Evolutionary conservation across 768 basidiomycete species (phyloP).

Genomic region (Boletus rufocinnamomeus): DNA sequence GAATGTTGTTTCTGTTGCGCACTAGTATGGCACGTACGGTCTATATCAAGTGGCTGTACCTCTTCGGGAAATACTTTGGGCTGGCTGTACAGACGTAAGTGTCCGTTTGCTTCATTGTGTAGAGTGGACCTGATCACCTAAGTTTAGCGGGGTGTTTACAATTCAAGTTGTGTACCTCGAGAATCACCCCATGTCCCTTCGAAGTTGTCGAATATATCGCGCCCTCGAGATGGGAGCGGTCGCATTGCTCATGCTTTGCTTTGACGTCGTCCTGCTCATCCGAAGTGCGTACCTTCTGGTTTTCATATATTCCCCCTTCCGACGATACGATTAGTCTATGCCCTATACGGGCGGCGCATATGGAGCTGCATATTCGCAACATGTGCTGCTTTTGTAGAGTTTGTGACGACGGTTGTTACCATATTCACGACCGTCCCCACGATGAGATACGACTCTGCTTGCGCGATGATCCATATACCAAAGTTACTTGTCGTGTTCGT

Average conservation of each 20-base stretch:
- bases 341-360: conserved; percentile 12
- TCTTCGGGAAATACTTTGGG: conserved; percentile 26
- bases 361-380: conserved; percentile 2
- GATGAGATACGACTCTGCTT: conserved; percentile 17
- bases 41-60: conserved; percentile 29
- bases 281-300: conserved; percentile 19
- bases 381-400: conserved; percentile 15
- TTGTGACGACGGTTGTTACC: neutral
- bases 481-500: conserved; percentile 8
- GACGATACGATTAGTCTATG: conserved; percentile 21
- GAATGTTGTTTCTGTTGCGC: neutral
- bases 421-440: conserved; percentile 3
- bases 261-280: conserved; percentile 24
- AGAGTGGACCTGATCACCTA: neutral
- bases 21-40: conserved; percentile 19
- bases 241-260: conserved; percentile 15
- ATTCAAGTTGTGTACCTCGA: conserved; percentile 11
- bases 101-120: neutral
- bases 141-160: conserved; percentile 10
- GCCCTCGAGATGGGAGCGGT: conserved; percentile 14
- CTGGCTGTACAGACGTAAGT: conserved; percentile 22
- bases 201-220: conserved; percentile 17
- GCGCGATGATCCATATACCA: conserved; percentile 7
- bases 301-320: neutral
- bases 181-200: neutral